Evolutionary conservation across 2,329 filamentous ascomycete genomes (phyloP), one percentile per base, ranked within the genome.

Genomic region (Emergomyces pasteurianus): DNA sequence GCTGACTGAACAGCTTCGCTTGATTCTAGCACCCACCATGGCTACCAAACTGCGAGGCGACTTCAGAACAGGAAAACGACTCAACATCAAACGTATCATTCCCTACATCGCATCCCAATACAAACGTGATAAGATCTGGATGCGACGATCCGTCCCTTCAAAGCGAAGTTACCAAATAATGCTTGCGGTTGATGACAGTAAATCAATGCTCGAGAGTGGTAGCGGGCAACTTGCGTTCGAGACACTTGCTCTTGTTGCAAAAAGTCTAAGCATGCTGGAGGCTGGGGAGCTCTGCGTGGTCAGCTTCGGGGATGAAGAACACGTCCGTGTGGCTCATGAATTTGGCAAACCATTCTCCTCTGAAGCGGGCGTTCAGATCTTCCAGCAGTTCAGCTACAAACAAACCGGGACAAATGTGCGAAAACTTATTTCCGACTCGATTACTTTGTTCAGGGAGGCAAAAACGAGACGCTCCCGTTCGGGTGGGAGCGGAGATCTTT

Each of bases 41-140:
- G 92, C 92, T 1, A 97, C 94, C 43, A 99, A 97, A 71, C 88
- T 99, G 64, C 92, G 92, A 1, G 94, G 94, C 50, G 91, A 95
- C 67, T 97, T 95, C 82, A 89, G 94, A 67, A 99, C 94, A 0
- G 94, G 94, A 64, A 99, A 99, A 74, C 88, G 94, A 0, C 89
- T 99, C 68, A 99, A 97, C 76, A 96, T 99, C 79, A 97, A 97
- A 77, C 90, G 92, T 67, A 99, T 99, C 76, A 99, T 99, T 69
- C 94, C 95, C 0, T 99, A 99, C 77, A 97, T 99, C 67, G 94
- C 95, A 1, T 97, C 92, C 0, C 87, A 89, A 71, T 99, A 96
- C 82, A 97, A 96, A 80, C 89, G 94, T 63, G 94, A 99, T 83
- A 99, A 99, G 81, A 99, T 99, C 76, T 99, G 94, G 94, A 95